These are phyloP conservation scores for Selenicereus undatus DNA, from an alignment of 148 eudicot genomes.

Conservation along the genomic window DNA sequence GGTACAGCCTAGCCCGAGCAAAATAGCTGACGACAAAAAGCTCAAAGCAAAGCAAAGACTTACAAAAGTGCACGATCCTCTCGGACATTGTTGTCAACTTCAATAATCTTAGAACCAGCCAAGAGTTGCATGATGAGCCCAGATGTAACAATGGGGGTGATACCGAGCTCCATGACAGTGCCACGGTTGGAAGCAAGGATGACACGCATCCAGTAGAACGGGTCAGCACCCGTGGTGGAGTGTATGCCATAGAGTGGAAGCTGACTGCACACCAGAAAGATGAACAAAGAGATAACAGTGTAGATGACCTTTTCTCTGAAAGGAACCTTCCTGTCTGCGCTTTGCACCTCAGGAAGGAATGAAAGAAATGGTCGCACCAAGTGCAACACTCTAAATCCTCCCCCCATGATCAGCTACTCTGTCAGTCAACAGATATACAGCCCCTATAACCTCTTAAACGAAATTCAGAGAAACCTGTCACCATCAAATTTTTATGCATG, in stretches of 20 bases:
- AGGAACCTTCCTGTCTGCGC: conserved; percentile 70
- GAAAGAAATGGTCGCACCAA: conserved; percentile 78
- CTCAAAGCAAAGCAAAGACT: conserved; percentile 22
- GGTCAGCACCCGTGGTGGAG: conserved; percentile 80
- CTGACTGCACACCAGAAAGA: conserved; percentile 84
- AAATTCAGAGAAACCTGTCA: background rate
- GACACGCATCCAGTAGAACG: conserved; percentile 95
- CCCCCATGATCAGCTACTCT: conserved; percentile 59
- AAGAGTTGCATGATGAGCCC: conserved; percentile 88
- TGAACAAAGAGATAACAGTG: conserved; percentile 78
- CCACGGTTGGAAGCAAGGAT: conserved; percentile 91
- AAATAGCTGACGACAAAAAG: background rate
- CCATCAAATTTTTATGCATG: background rate
- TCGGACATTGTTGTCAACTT: conserved; percentile 85
- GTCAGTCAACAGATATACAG: conserved; percentile 18
- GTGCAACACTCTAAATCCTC: conserved; percentile 80
- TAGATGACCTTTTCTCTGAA: conserved; percentile 86
- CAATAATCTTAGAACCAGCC: conserved; percentile 88
- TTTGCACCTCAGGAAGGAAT: conserved; percentile 76
- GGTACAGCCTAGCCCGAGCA: no score
- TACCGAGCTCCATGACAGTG: conserved; percentile 95
- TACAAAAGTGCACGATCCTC: conserved; percentile 93
- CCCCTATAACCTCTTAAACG: conserved; percentile 23
- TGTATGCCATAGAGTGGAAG: conserved; percentile 90
- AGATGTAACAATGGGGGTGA: conserved; percentile 92